Percentiles rank a stretch among this genome's conserved stretches.
Conservation (phyloP, 2,329 filamentous ascomycete species). For the Simplicillium sp. region DNA sequence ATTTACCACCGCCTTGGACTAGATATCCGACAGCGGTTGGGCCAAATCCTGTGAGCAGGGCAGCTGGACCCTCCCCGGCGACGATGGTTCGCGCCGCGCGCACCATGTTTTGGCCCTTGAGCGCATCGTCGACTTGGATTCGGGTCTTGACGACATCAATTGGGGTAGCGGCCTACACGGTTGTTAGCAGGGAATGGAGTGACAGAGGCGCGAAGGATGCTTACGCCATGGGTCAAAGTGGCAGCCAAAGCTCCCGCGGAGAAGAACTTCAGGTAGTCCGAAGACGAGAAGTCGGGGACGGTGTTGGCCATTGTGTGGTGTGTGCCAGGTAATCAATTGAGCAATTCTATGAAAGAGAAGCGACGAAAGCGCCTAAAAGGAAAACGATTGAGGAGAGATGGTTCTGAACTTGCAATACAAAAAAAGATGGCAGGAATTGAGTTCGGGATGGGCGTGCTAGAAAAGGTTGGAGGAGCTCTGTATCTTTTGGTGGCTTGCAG, state of each 20-base stretch:
- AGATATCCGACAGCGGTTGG: constrained; percentile 83
- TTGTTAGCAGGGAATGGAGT: background rate
- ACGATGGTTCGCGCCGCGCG: constrained; percentile 72
- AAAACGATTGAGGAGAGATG: too few relatives aligned
- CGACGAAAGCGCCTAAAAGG: too few relatives aligned
- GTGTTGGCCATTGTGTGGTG: constrained; percentile 11
- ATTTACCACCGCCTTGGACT: constrained; percentile 84
- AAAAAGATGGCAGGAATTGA: too few relatives aligned
- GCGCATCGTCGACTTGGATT: constrained; percentile 78
- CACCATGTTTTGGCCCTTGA: constrained; percentile 79
- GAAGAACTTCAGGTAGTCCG: constrained; percentile 44
- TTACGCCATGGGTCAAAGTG: constrained; percentile 40
- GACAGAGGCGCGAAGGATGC: constrained; percentile 9
- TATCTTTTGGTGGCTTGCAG: too few relatives aligned
- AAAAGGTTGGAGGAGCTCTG: too few relatives aligned
- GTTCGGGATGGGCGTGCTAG: too few relatives aligned
- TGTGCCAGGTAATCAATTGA: too few relatives aligned
- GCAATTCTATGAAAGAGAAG: too few relatives aligned
- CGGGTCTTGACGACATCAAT: constrained; percentile 76
- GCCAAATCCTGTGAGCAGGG: constrained; percentile 74
- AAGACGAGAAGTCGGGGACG: constrained; percentile 27
- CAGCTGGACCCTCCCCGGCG: constrained; percentile 66
- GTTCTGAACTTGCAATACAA: too few relatives aligned
- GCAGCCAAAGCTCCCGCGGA: constrained; percentile 41
- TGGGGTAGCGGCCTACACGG: constrained; percentile 37